Conservation (phyloP, 345 rosid genomes). For the Gossypioides kirkii region DNA sequence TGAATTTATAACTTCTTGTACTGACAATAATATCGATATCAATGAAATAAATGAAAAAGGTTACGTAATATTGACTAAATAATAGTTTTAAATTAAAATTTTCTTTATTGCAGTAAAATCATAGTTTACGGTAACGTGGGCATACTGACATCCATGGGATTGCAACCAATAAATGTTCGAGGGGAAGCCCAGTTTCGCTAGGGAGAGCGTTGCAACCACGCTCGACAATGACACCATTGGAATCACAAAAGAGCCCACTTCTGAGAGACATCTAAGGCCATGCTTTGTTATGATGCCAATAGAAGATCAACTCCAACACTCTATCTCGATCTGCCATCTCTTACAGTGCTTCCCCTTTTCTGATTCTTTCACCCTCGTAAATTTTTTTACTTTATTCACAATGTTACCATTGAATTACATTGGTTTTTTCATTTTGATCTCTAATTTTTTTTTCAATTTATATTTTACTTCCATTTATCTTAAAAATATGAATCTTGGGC, state of each 20-base stretch:
- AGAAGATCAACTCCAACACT: not conserved
- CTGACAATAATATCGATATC: fast-evolving
- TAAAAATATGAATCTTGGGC: no score
- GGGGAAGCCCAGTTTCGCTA: not conserved
- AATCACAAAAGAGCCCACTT: not conserved
- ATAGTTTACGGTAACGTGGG: not conserved
- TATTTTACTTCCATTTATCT: no score
- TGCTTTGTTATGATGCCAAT: not conserved
- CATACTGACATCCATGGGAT: not conserved
- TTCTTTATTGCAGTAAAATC: no score
- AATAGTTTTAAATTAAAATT: no score
- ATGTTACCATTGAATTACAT: no score
- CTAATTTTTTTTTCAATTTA: no score
- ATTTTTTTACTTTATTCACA: no score
- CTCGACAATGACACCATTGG: not conserved
- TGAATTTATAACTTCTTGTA: fast-evolving
- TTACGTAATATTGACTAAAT: no score
- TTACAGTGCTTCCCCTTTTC: not conserved
- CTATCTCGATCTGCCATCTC: not conserved
- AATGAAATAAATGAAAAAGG: no score
- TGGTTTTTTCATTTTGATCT: no score
- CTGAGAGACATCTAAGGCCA: not conserved
- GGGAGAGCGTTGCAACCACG: not conserved
- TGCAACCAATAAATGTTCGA: not conserved
- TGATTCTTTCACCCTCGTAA: not conserved